Base-by-base conservation (phyloP, 257 asterid genomes). In the Solanum arcanum region DNA sequence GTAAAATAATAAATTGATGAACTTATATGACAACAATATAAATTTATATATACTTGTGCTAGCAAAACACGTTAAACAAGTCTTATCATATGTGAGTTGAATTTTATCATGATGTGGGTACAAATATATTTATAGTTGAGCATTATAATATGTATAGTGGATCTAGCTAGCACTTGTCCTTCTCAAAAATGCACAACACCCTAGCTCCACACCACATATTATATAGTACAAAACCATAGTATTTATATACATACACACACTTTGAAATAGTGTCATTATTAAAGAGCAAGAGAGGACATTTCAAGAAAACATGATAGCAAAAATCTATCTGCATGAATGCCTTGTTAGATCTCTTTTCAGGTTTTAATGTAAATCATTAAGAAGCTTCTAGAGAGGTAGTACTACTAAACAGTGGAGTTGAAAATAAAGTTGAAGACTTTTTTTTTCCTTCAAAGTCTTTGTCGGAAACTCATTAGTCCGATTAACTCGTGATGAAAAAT, bases 331-430 rank as follows among this genome's bases (percentile, higher is more conserved):
- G 62, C 25, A n/a, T 39, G 64, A 85, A 76, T 86, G 74, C 86
- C 87, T 86, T 87, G 69, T 80, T 77, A 87, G 73, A 77, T 86
- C 89, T 86, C 89, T 66, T 20, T 21, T 75, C 68, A 77, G 33
- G 74, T 80, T 88, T 78, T 60, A 59, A 87, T 35, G 15, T 37
- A 78, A 29, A 83, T n/a, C 56, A 47, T 37, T 81, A 47, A 86
- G 90, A 91, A 86, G 80, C 87, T 88, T 86, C 90, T 83, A 44
- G 69, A 88, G 76, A 88, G 88, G 69, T 75, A 75, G 25, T 72
- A 11, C 86, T 80, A 49, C 64, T 29, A 33, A 84, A 41, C 31
- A n/a, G 25, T 82, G 20, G 78, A 13, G 41, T 84, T 69, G 77
- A 84, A 60, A 84, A 66, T 68, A 84, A 15, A 60, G 25, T 60